Base-by-base conservation (phyloP, 2,329 filamentous ascomycete species). In the Alternaria dauci region DNA sequence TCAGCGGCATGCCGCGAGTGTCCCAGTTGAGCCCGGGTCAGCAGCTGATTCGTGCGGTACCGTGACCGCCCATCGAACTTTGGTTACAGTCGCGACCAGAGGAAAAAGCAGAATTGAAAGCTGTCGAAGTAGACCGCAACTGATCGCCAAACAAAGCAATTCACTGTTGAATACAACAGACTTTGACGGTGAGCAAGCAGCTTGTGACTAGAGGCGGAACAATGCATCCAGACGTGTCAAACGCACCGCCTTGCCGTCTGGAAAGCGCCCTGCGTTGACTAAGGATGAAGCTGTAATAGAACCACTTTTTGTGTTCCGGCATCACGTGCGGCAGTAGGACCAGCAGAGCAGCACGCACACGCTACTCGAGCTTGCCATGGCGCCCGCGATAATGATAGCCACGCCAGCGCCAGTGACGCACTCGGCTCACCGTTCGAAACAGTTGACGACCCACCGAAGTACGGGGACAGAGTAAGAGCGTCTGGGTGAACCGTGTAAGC, bases 91-190 rank as follows among this genome's bases (percentile, higher is more conserved):
- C 8, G 34, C n/a, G 55, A 58, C 26, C 18, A 39, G 34, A n/a
- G n/a, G 41, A 53, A 59, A 58, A 59, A 58, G 55, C 59, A 61
- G 30, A 56, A 39, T n/a, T 52, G 28, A 43, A 36, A 55, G 57
- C 43, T 59, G 57, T 54, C 58, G 55, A 43, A 53, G 58, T 58
- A 58, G 63, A 66, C 61, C 55, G 61, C 58, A 52, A 62, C 52
- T 66, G 61, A 64, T 66, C 61, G 61, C 51, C 61, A 32, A 55
- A 36, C 28, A 58, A 46, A 44, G 50, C 58, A 61, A 59, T 58
- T 58, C 43, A 54, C 28, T 55, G 59, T 55, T 63, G 61, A 47
- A 38, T 30, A 25, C 30, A 38, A 44, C 47, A 51, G 46, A 44
- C 16, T 52, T 38, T 39, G 42, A 20, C 32, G 47, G 46, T 38